phyloP scores from a whole-genome alignment of 257 asterid species.

The Solanum stenotomum region DNA sequence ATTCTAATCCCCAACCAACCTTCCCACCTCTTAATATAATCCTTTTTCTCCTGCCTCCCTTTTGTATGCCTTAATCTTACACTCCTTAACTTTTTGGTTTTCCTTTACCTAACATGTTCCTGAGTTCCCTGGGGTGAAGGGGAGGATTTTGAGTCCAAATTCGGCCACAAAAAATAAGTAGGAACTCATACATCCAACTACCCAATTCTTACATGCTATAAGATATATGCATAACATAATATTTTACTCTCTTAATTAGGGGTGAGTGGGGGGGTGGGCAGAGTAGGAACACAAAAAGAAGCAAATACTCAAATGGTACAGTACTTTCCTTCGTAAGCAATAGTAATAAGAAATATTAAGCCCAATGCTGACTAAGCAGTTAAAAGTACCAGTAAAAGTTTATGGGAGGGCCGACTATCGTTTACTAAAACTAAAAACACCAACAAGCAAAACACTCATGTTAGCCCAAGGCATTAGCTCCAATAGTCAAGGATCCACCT shows the following conservation, averaged over 20 bases:
- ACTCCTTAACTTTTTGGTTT: neutral
- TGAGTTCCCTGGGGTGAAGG: neutral
- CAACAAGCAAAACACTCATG: neutral
- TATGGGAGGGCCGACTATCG: neutral
- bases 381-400: neutral
- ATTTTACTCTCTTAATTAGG: neutral
- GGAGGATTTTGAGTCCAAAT: neutral
- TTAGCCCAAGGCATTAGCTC: neutral
- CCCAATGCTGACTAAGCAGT: neutral
- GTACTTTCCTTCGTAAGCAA: neutral
- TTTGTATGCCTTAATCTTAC: neutral
- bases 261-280: neutral
- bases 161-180: neutral
- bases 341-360: neutral
- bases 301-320: neutral
- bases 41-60: neutral
- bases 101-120: neutral
- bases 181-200: neutral
- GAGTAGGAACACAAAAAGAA: neutral
- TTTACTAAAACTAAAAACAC: neutral
- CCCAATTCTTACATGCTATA: neutral
- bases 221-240: neutral
- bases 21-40: neutral
- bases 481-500: neutral
- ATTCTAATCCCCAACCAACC: neutral